These are phyloP conservation scores for Geoglossum glabrum DNA, from an alignment of 495 filamentous ascomycete species.

Conservation along the genomic window DNA sequence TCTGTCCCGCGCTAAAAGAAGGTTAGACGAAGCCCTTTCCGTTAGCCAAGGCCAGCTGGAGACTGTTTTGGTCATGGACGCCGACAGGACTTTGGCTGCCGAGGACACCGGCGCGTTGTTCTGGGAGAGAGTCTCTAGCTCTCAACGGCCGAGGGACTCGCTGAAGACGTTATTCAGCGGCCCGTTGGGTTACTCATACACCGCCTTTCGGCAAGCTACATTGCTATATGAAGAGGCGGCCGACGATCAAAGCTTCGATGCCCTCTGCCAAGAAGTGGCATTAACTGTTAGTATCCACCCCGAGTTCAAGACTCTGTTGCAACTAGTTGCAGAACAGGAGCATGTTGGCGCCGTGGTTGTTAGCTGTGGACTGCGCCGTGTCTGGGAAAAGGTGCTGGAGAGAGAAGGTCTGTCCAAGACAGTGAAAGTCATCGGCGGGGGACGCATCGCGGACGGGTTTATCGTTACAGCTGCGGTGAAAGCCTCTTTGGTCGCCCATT, in stretches of 20 bases:
- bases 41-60: slow-evolving; percentile 12
- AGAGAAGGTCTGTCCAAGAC: slow-evolving; percentile 22
- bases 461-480: slow-evolving; percentile 36
- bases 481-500: slow-evolving; percentile 22
- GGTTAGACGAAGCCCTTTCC: slow-evolving; percentile 22
- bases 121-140: slow-evolving; percentile 21
- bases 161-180: slow-evolving; percentile 31
- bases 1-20: slow-evolving; percentile 14
- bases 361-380: slow-evolving; percentile 32
- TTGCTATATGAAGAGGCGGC: slow-evolving; percentile 33
- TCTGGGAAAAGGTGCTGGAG: slow-evolving; percentile 38
- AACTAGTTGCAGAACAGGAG: slow-evolving; percentile 12
- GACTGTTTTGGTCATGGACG: slow-evolving; percentile 36
- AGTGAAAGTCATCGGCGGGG: slow-evolving; percentile 35
- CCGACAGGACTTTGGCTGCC: slow-evolving; percentile 33
- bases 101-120: slow-evolving; percentile 34
- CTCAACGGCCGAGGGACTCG: slow-evolving; percentile 9
- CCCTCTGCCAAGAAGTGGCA: slow-evolving; percentile 27
- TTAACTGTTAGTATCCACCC: slow-evolving; percentile 24
- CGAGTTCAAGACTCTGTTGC: slow-evolving; percentile 28
- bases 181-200: slow-evolving; percentile 31
- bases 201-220: slow-evolving; percentile 34
- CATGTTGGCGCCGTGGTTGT: slow-evolving; percentile 34
- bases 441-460: slow-evolving; percentile 27
- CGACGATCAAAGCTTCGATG: slow-evolving; percentile 25